Percentiles rank a stretch among this genome's conserved stretches.
These are phyloP conservation scores for Bonnemaisonia californica DNA, from an alignment of 31 red algal species.

Conservation along the genomic window DNA sequence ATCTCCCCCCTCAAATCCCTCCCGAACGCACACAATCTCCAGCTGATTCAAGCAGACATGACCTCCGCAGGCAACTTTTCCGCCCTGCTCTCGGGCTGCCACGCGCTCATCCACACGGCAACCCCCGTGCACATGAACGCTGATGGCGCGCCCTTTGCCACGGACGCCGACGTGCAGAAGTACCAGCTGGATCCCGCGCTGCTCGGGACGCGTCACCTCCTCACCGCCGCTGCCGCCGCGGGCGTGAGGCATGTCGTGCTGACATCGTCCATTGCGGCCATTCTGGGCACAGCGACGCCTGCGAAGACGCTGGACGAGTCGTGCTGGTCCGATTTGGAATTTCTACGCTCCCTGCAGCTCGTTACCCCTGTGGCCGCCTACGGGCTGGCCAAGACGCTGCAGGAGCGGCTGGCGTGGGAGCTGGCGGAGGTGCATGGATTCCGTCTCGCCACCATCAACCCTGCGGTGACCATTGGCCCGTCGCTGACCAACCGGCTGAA, in stretches of 20 bases:
- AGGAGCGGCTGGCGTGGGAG: slow-evolving; percentile 44
- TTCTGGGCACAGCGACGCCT: background rate
- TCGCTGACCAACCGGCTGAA: background rate
- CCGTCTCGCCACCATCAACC: slow-evolving; percentile 33
- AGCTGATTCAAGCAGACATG: slow-evolving; percentile 35
- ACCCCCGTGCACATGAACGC: slow-evolving; percentile 19
- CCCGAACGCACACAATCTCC: slow-evolving; percentile 14
- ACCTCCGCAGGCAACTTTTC: slow-evolving; percentile 15
- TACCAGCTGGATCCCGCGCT: slow-evolving; percentile 36
- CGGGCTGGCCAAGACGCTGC: slow-evolving; percentile 23
- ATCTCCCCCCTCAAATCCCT: slow-evolving; percentile 14
- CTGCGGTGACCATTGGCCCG: slow-evolving; percentile 15
- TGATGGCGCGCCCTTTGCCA: slow-evolving; percentile 19
- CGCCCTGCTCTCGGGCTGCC: slow-evolving; percentile 2
- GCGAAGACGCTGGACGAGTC: slow-evolving; percentile 4
- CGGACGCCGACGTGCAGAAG: slow-evolving; percentile 25
- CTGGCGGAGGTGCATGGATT: slow-evolving; percentile 30
- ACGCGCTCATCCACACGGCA: slow-evolving; percentile 37
- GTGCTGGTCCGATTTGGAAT: slow-evolving; percentile 9
- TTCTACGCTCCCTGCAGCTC: background rate
- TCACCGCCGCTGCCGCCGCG: slow-evolving; percentile 23
- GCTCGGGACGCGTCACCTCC: slow-evolving; percentile 20
- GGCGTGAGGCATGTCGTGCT: slow-evolving; percentile 30
- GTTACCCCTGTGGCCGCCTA: background rate
- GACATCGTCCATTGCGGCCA: slow-evolving; percentile 38